A percentile compares a stretch with the other conserved stretches of the same genome.
Evolutionary conservation across 2,329 filamentous ascomycete genomes (phyloP).

Genomic region (Talaromyces atroroseus): DNA sequence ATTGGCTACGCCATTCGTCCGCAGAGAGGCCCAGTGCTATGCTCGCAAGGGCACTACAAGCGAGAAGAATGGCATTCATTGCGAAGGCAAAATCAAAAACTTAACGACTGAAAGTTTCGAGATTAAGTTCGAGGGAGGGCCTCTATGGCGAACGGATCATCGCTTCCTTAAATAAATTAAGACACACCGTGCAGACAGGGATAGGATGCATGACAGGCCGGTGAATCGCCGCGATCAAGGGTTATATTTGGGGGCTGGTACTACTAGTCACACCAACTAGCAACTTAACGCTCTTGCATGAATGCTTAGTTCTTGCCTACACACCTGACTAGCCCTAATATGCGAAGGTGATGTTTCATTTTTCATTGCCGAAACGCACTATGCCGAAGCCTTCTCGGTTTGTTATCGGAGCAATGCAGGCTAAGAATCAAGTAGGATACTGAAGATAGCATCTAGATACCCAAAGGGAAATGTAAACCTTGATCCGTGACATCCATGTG

Average conservation of each 20-base stretch:
- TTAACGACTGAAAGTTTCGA: neutral
- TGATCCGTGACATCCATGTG: too few species aligned
- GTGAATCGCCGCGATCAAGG: neutral
- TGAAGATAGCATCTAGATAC: neutral
- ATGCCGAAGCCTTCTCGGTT: neutral
- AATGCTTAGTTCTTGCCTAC: neutral
- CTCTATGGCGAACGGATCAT: neutral
- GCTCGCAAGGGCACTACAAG: slow-evolving; percentile 1
- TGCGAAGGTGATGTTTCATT: neutral
- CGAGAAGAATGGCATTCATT: neutral
- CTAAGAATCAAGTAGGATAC: neutral
- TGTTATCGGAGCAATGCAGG: neutral
- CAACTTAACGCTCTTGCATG: neutral
- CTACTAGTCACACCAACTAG: neutral
- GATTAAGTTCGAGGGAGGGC: neutral
- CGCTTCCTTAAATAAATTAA: neutral
- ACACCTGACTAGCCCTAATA: neutral
- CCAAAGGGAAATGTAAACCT: neutral
- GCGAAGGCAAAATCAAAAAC: neutral
- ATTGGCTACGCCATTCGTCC: slow-evolving; percentile 38
- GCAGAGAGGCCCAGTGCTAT: slow-evolving; percentile 3
- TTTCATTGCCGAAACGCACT: neutral
- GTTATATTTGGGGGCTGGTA: neutral
- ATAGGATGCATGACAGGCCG: neutral
- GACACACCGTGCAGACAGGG: neutral